Conservation (phyloP, 176 grass and related monocot species). For the Oryza glaberrima region DNA sequence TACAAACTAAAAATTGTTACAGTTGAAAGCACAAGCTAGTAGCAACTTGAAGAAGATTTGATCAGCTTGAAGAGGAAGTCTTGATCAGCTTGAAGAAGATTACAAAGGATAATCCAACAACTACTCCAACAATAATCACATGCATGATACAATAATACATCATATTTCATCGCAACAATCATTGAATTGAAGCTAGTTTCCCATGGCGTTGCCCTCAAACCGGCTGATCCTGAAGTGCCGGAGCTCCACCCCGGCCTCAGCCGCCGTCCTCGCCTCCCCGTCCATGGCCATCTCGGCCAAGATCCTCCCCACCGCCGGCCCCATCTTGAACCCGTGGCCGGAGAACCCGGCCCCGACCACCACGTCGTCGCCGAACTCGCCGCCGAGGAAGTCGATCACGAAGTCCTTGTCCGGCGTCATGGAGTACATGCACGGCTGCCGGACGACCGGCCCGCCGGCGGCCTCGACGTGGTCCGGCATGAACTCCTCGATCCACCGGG, state of each 20-base stretch:
- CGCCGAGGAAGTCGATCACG: conserved; percentile 68
- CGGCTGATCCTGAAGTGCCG: conserved; percentile 50
- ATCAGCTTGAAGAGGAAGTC: background rate
- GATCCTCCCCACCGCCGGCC: conserved; percentile 53
- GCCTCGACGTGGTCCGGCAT: conserved; percentile 46
- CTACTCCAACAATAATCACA: background rate
- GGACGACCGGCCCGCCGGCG: conserved; percentile 38
- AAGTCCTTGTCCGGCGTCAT: conserved; percentile 86
- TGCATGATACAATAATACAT: background rate
- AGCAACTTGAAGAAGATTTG: too few relatives aligned
- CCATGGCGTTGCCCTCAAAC: conserved; percentile 42
- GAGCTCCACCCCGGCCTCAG: conserved; percentile 44
- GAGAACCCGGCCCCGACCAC: conserved; percentile 70
- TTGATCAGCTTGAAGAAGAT: background rate
- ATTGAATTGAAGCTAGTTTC: conserved; percentile 45
- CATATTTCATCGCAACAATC: background rate
- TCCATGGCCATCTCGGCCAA: conserved; percentile 63
- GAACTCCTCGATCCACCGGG: conserved; percentile 56
- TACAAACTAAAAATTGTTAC: background rate
- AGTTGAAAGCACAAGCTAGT: background rate
- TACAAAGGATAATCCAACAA: background rate
- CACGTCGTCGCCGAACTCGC: conserved; percentile 54
- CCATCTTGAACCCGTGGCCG: conserved; percentile 82
- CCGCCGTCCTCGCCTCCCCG: conserved; percentile 35
- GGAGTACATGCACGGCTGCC: conserved; percentile 78